A percentile compares a stretch with the other conserved stretches of the same genome.
Conservation (phyloP, 2,329 filamentous ascomycete species). For the Pseudogymnoascus destructans region DNA sequence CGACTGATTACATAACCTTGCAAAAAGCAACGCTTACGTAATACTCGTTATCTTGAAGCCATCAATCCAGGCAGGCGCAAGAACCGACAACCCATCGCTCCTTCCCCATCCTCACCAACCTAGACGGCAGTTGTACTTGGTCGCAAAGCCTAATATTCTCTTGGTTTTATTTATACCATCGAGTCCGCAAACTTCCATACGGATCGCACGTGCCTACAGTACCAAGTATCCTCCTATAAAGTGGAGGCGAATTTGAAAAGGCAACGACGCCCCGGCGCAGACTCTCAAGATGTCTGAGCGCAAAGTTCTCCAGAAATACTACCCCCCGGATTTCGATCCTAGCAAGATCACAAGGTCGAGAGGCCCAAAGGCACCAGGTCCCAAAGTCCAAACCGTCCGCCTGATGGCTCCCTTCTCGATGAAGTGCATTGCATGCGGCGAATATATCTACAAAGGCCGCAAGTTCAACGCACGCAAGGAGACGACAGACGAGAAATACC, state of each 20-base stretch:
- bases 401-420: conserved; percentile 83
- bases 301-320: conserved; percentile 60
- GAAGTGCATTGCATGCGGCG: conserved; percentile 55
- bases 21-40: not conserved
- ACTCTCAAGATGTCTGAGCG: conserved; percentile 59
- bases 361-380: conserved; percentile 58
- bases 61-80: conserved; percentile 1
- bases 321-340: conserved; percentile 80
- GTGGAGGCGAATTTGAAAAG: not conserved
- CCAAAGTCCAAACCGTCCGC: conserved; percentile 73
- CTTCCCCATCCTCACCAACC: not conserved
- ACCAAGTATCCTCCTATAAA: not conserved
- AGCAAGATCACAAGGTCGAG: conserved; percentile 59
- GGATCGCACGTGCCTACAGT: not conserved
- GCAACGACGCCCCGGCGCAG: not conserved
- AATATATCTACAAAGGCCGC: conserved; percentile 83
- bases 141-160: not conserved
- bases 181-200: not conserved
- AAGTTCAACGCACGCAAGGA: conserved; percentile 97
- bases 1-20: not conserved
- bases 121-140: not conserved
- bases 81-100: not conserved
- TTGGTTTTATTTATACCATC: no score
- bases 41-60: not conserved
- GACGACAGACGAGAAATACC: conserved; percentile 80